A percentile compares a stretch with the other conserved stretches of the same genome.
phyloP scores from a whole-genome alignment of 192 early-diverging fungal genomes.

The Coemansia sp. region DNA sequence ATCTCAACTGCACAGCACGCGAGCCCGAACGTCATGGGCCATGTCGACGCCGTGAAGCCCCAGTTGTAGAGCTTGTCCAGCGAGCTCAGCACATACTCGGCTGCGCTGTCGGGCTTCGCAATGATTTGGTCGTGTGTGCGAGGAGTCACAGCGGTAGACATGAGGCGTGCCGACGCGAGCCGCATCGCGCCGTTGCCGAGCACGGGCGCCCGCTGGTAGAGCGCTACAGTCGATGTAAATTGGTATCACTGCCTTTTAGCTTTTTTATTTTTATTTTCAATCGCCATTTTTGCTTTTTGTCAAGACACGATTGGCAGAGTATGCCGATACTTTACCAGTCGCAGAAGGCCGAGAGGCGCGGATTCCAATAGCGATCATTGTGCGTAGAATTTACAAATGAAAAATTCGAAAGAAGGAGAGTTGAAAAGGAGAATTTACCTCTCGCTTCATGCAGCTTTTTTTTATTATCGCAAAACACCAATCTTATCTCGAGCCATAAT shows the following conservation, averaged over 20 bases:
- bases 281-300: no score
- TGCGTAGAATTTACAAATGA: neutral
- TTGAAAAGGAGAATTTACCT: no score
- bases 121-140: slow-evolving; percentile 56
- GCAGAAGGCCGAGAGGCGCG: slow-evolving; percentile 15
- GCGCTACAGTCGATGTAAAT: neutral
- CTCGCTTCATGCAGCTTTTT: no score
- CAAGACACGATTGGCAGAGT: neutral
- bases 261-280: no score
- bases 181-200: neutral
- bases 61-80: slow-evolving; percentile 94
- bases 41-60: slow-evolving; percentile 90
- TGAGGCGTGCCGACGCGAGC: slow-evolving; percentile 14
- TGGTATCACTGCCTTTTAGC: neutral
- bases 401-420: no score
- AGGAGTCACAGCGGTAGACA: slow-evolving; percentile 48
- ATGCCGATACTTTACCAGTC: neutral
- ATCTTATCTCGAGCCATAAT: neutral
- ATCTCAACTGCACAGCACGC: slow-evolving; percentile 99
- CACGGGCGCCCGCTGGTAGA: neutral
- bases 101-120: slow-evolving; percentile 52
- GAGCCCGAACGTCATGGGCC: slow-evolving; percentile 90
- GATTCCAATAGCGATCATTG: slow-evolving; percentile 37
- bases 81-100: slow-evolving; percentile 85
- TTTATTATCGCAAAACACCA: neutral